These are phyloP conservation scores for Debaryomyces coudertii DNA, from an alignment of 1,139 yeast genomes.

Conservation along the genomic window DNA sequence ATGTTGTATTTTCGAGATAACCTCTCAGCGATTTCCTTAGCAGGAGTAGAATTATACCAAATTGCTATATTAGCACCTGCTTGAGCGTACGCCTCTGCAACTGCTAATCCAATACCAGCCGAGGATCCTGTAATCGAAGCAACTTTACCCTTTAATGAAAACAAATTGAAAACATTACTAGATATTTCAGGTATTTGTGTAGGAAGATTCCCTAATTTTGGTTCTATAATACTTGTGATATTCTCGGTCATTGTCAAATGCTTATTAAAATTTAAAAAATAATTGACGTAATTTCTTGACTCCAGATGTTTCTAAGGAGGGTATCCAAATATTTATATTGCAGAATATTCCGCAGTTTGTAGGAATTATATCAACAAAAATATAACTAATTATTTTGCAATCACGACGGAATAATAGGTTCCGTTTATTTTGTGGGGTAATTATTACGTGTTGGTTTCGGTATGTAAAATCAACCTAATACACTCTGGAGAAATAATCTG, in stretches of 20 bases:
- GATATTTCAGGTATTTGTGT: constrained; percentile 32
- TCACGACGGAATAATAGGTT: not conserved
- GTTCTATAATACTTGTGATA: not conserved
- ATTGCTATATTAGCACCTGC: constrained; percentile 90
- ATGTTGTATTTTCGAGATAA: constrained; percentile 67
- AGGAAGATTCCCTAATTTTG: constrained; percentile 31
- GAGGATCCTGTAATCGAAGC: constrained; percentile 88
- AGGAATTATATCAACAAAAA: not conserved
- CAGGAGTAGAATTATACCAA: constrained; percentile 64
- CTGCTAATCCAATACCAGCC: constrained; percentile 84
- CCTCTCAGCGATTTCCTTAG: constrained; percentile 59
- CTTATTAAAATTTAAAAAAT: not conserved
- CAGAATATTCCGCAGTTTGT: not conserved
- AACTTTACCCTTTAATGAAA: constrained; percentile 78
- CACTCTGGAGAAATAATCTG: too few relatives aligned
- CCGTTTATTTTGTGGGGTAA: not conserved
- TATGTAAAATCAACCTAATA: not conserved
- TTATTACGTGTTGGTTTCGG: not conserved
- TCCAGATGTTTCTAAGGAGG: not conserved
- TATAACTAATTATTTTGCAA: not conserved
- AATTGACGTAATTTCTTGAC: not conserved
- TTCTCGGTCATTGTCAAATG: not conserved
- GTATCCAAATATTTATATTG: not conserved
- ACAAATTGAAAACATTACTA: constrained; percentile 47
- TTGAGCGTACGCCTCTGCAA: constrained; percentile 85